Percentiles rank a stretch among this genome's conserved stretches.
Evolutionary conservation across 1,139 yeast species (phyloP).

Genomic region (Taiozyma sp.): DNA sequence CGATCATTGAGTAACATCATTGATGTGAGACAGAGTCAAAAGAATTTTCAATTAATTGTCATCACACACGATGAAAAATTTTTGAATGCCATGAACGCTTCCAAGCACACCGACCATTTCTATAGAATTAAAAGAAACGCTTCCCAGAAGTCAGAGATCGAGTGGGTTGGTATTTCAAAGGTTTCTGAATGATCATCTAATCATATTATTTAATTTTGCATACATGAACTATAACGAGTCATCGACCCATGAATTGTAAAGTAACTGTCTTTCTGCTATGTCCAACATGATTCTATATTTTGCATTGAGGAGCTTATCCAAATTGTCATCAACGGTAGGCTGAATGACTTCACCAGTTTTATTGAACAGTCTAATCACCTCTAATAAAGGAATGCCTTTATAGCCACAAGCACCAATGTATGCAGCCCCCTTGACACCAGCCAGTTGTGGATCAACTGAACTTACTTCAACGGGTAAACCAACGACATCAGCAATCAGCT

Average conservation of each 20-base stretch:
- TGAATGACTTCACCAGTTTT: constrained; percentile 1
- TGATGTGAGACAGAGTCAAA: constrained; percentile 67
- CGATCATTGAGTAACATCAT: constrained; percentile 74
- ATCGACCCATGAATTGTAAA: constrained; percentile 25
- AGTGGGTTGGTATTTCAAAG: constrained; percentile 39
- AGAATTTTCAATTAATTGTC: constrained; percentile 88
- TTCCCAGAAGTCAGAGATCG: constrained; percentile 73
- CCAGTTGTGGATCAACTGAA: constrained; percentile 22
- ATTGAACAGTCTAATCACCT: constrained; percentile 8
- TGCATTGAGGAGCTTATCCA: constrained; percentile 18
- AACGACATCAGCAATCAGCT: constrained; percentile 27
- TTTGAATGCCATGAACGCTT: constrained; percentile 78
- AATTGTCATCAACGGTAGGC: constrained; percentile 3
- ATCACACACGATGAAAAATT: constrained; percentile 96
- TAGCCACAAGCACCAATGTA: constrained; percentile 23
- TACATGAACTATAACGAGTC: neutral
- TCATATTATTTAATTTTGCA: neutral
- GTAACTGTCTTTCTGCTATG: constrained; percentile 33
- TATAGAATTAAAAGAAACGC: constrained; percentile 79
- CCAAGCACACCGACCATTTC: constrained; percentile 83
- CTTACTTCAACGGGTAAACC: constrained; percentile 24
- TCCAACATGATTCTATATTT: constrained; percentile 34
- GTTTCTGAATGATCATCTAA: constrained; percentile 25
- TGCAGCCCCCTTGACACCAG: constrained; percentile 38
- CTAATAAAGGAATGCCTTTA: constrained; percentile 5